Base-by-base conservation (phyloP, 192 early-diverging fungal species). In the Backusella mclennaniae region DNA sequence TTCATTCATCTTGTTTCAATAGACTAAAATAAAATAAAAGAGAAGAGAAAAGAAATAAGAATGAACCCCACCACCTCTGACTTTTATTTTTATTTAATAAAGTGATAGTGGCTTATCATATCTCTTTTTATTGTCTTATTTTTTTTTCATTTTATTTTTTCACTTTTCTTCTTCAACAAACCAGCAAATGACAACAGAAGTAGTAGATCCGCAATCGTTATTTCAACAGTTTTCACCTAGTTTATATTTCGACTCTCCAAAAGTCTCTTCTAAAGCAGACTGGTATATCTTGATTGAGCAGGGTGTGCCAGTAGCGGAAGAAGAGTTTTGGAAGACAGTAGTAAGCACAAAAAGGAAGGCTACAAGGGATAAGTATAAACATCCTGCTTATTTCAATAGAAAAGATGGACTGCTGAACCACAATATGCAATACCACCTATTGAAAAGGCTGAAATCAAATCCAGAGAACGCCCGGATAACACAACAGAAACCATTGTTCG, bases 401-500 rank as follows among this genome's bases (percentile, higher is more conserved):
- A 85, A 31, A 86, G 85, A 29, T 93, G 92, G 92, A 87, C 88
- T 17, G 33, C 53, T 31, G 87, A 89, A 23, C 88, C 92, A 19
- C 86, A 90, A 46, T 77, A 77, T 23, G 79, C 90, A 41, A 90
- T 92, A 15, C 92, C 92, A 35, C 92, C 92, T 0, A 77, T 93
- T 29, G 77, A 86, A 42, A 80, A 77, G 35, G 86, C 89, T 1
- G 86, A 86, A 12, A 85, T 89, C 33, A 44, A 71, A 46, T 71
- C 70, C 31, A 71, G 23, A 35, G 35, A 41, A 39, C 36, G 12
- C 35, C n/a, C 35, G 17, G 42, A 84, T 85, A 35, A 66, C n/a
- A 19, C 67, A 49, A 29, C 42, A 0, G 74, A 74, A 31, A 77
- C 66, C 12, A 83, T 85, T 11, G 71, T 63, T 12, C 74, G 87